Percentiles rank a stretch among this genome's conserved stretches.
These are phyloP conservation scores for Raphanus raphanistrum DNA, from an alignment of 345 rosid genomes.

Conservation along the genomic window DNA sequence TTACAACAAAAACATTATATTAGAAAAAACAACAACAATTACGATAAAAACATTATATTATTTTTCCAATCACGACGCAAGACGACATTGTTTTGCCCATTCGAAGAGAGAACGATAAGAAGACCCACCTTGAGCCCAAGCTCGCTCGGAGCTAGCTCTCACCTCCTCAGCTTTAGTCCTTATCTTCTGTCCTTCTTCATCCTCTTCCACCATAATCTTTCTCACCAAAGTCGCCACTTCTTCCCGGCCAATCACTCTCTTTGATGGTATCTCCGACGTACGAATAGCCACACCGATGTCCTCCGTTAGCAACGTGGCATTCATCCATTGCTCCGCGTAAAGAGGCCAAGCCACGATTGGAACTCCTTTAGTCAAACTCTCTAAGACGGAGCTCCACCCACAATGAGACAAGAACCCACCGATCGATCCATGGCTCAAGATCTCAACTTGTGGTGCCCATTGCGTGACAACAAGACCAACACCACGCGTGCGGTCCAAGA, in stretches of 20 bases:
- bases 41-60: not conserved
- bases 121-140: slow-evolving; percentile 49
- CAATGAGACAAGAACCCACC: slow-evolving; percentile 78
- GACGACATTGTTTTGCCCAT: slow-evolving; percentile 38
- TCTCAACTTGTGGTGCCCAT: slow-evolving; percentile 69
- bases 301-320: slow-evolving; percentile 50
- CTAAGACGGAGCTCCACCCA: slow-evolving; percentile 70
- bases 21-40: not conserved
- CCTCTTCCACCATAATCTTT: slow-evolving; percentile 41
- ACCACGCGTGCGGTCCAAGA: slow-evolving; percentile 41
- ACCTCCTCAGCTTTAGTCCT: slow-evolving; percentile 40
- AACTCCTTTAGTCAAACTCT: slow-evolving; percentile 58
- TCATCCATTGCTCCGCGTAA: slow-evolving; percentile 69
- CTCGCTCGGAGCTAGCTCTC: slow-evolving; percentile 34
- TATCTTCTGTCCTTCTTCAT: slow-evolving; percentile 37
- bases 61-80: not conserved
- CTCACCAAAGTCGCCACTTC: slow-evolving; percentile 49
- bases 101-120: slow-evolving; percentile 35
- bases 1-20: not conserved
- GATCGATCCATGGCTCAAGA: slow-evolving; percentile 54
- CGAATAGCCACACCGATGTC: slow-evolving; percentile 51
- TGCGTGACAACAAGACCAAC: slow-evolving; percentile 46
- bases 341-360: slow-evolving; percentile 76
- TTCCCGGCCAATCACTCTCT: slow-evolving; percentile 38
- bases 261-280: slow-evolving; percentile 20